Percentiles rank a stretch among this genome's conserved stretches.
phyloP scores from a whole-genome alignment of 345 rosid species.

The Brassica juncea region DNA sequence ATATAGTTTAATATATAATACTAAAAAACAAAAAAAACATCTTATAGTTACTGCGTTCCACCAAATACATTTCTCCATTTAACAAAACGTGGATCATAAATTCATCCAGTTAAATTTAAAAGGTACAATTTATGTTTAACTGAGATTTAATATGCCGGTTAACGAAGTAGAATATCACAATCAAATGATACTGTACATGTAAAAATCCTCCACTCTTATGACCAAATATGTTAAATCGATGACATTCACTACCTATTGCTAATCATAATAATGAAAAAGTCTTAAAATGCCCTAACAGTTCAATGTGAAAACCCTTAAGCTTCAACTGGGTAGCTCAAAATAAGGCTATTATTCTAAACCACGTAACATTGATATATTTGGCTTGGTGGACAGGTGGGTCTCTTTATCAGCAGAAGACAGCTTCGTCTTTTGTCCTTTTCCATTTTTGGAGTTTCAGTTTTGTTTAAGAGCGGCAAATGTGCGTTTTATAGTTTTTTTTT shows the following conservation, averaged over 20 bases:
- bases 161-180: neutral
- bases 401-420: conserved; percentile 8
- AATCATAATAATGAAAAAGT: neutral
- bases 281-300: conserved; percentile 8
- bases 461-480: conserved; percentile 9
- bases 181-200: conserved; percentile 17
- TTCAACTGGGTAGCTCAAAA: conserved; percentile 13
- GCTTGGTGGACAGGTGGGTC: conserved; percentile 14
- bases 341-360: conserved; percentile 9
- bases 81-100: neutral
- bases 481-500: neutral
- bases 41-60: neutral
- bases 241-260: conserved; percentile 9
- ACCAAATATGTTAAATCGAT: conserved; percentile 8
- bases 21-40: too few relatives aligned
- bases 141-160: neutral
- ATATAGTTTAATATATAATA: too few relatives aligned
- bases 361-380: conserved; percentile 1
- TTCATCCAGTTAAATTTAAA: neutral
- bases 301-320: conserved; percentile 25
- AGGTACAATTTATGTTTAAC: neutral
- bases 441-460: neutral
- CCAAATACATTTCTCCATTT: neutral
- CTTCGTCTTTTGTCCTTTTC: conserved; percentile 3
- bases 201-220: conserved; percentile 19